Conservation (phyloP, 805 yeast species). For the Grigorovia transvaalensis region DNA sequence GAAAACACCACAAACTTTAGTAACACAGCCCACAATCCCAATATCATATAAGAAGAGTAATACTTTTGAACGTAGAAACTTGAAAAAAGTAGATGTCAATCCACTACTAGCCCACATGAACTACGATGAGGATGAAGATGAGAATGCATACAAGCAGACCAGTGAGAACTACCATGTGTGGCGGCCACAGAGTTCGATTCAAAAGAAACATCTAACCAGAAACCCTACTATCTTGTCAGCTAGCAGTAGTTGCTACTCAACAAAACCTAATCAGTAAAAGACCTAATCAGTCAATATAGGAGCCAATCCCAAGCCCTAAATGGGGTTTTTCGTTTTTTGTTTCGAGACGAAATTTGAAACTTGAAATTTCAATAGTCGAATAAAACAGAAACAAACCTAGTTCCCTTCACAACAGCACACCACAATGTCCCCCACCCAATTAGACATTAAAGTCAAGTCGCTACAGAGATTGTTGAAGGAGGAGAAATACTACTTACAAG, state of each 20-base stretch:
- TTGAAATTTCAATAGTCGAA: background rate
- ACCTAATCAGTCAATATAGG: too few relatives aligned
- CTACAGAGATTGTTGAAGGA: slow-evolving; percentile 61
- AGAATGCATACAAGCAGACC: background rate
- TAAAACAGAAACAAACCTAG: background rate
- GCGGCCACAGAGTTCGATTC: background rate
- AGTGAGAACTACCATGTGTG: too few relatives aligned
- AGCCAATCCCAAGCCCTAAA: too few relatives aligned
- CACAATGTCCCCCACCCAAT: slow-evolving; percentile 58
- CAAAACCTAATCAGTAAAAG: background rate
- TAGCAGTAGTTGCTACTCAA: slow-evolving; percentile 1
- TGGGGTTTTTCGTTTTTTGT: background rate
- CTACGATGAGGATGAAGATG: slow-evolving; percentile 6
- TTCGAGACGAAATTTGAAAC: background rate
- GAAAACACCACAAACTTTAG: background rate
- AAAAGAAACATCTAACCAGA: background rate
- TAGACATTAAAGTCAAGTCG: slow-evolving; percentile 65
- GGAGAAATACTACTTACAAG: slow-evolving; percentile 48
- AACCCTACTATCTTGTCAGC: slow-evolving; percentile 1
- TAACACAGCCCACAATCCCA: background rate
- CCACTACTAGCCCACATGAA: slow-evolving; percentile 3
- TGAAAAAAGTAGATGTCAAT: background rate
- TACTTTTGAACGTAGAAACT: background rate
- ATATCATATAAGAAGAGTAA: background rate
- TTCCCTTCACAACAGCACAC: background rate